Base-by-base conservation (phyloP, 345 rosid species). In the Tarenaya hassleriana region DNA sequence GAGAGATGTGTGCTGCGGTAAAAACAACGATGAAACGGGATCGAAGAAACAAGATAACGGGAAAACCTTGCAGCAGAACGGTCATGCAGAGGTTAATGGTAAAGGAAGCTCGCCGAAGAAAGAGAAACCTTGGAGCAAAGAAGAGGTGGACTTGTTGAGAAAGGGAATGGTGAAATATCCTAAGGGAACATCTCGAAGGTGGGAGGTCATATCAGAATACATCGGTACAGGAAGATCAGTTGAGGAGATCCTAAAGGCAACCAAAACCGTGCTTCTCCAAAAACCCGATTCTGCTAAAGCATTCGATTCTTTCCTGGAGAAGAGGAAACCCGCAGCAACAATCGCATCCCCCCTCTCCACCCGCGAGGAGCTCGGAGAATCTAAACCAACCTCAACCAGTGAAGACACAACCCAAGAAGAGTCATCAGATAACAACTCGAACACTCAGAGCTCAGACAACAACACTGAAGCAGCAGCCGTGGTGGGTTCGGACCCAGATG, bases 201-300 rank as follows among this genome's bases (percentile, higher is more conserved):
- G 99, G 99, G 99, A 88, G 66, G 97, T 94, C 55, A 65, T 94
- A 54, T 88, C 99, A 8, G 99, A 86, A 55, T 94, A 75, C 72
- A 80, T 94, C 8, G 97, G 95, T 47, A 86, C 95, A 5, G 89
- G 77, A 47, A 82, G 99, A 74, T 78, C 95, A 16, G 97, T 94
- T 38, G 99, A 88, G 58, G 99, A 94, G 69, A 83, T 94, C 60
- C 66, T 88, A 13, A 88, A 83, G 77, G 99, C 97, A 59, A 94
- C 94, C 10, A 88, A 86, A 76, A 86, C 92, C 1, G 95, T 94
- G 34, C 99, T 94, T 34, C 95, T 86, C 33, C 95, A 88, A 62
- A 94, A 88, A 79, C 99, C 99, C 7, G 97, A 94, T 59, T 49
- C 80, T 42, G 54, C 84, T 10, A 94, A 82, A 78, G 97, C 97